Base-by-base conservation (phyloP, 371 early-diverging fungal species). In the Lichtheimia corymbifera region DNA sequence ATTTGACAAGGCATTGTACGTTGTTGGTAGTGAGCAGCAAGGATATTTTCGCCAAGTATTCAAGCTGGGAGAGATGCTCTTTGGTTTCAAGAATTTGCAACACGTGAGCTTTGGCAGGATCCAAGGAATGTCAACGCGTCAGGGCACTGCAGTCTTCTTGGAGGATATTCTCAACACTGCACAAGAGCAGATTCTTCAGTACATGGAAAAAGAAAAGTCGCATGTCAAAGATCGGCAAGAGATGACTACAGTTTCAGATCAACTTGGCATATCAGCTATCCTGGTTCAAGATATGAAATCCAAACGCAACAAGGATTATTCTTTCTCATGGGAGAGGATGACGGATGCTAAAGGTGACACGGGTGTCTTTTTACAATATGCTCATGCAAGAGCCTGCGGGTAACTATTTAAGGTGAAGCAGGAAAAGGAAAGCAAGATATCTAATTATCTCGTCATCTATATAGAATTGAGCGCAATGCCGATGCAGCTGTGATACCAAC, bases 311-410 rank as follows among this genome's bases (percentile, higher is more conserved):
- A 97, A 96, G 79, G 95, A 97, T 67, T 99, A 99, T 70, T 88
- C 87, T 22, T 98, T 99, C 77, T 86, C 92, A 63, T 95, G 95
- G 93, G 86, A 91, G 64, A 87, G 95, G 45, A 96, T 98, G 90
- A 88, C 94, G 24, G 89, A 91, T 64, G 90, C 94, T 55, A 92
- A 91, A 55, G 99, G 98, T 40, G 95, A 96, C 73, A 99, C 99
- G 1, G 99, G 99, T 2, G 94, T 98, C 6, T 99, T 97, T 76
- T 74, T 99, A 9, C 99, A 99, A 80, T 99, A 92, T 73, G 92
- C 97, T 14, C 92, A 97, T 77, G 92, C 97, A 12, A 89, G 96
- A 42, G 83, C 93, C 4, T 93, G 93, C 72, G 83, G 86, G 80
- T 82, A 70, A 65, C 73, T 30, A 20, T n/a, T 15, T 42, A 35